Evolutionary conservation across 306 rosid species (phyloP), one percentile per base, ranked within the genome.

Genomic region (Vigna nakashimae): DNA sequence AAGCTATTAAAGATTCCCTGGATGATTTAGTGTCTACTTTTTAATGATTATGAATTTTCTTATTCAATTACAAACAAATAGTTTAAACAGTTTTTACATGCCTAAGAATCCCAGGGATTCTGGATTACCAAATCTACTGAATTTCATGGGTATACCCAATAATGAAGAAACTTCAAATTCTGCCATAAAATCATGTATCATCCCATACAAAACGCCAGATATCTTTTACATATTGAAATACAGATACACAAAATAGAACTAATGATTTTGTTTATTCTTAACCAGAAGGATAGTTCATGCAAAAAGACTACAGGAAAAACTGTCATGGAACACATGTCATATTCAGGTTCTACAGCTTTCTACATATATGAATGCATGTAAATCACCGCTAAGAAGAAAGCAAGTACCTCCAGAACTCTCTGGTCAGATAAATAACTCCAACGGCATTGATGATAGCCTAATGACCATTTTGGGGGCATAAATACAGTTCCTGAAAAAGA

Each of bases 371-470:
- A 71, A 71, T 7, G 58, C 65, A 75, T 59, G 30, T 51, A 59
- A 66, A 52, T 73, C 49, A 24, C 45, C 5, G 4, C 16, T 62
- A 60, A 74, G 75, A 49, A 50, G 74, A 55, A 20, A 50, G 17
- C 69, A 46, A 60, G 20, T 83, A 89, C 98, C 93, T 94, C 92
- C 71, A 84, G 85, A 79, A 94, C 98, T 83, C 92, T 89, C 81
- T 82, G 84, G 59, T 87, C 97, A 82, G 96, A 84, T 36, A 82
- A 69, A 46, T 94, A 90, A 82, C 98, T 92, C 91, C 90, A 94
- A 75, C 96, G 97, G 73, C 98, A 89, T 84, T 94, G 98, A 9
- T 92, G 98, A 86, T 94, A 94, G 81, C 97, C 98, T 75, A 94
- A 79, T 69, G 98, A 82, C 97, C 98, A 94, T 80, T 92, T 94